Base-by-base conservation (phyloP, 2,329 filamentous ascomycete genomes). In the Boeremia exigua region DNA sequence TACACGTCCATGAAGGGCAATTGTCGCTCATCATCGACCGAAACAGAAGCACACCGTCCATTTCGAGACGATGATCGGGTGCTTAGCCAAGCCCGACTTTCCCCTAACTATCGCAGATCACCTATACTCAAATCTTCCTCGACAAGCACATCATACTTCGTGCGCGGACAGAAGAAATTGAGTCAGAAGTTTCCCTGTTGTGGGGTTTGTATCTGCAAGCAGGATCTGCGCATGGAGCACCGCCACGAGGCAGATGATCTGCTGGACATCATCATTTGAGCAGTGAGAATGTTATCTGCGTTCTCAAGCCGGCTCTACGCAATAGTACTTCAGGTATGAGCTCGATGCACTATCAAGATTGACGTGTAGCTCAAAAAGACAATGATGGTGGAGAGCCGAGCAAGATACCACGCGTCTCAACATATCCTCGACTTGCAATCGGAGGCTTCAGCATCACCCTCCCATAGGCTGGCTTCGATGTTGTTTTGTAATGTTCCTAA, bases 81-180 rank as follows among this genome's bases (percentile, higher is more conserved):
- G 39, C 8, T 12, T 33, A 30, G 53, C 53, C 53, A 56, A 51
- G 53, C 42, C 53, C 53, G 53, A 14, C 25, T 43, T 27, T 15
- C 19, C 47, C 53, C 47, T 56, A 48, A 30, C 12, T 39, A 44
- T 43, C 23, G 51, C 38, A 44, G 51, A 54, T 54, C 51, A 33
- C 12, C 25, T 38, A 40, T 36, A 34, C 17, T 6, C 17, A 29
- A 48, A 29, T 23, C 43, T 51, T 33, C 42, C 28, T 45, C 15
- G n/a, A 28, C 10, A 29, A 39, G 54, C 23, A 52, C 27, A 34
- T 42, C 30, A 11, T 34, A 33, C 28, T 32, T 48, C 43, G 43
- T 39, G 29, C 54, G 48, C 48, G 54, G 54, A 48, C 30, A 42
- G 33, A 46, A 25, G n/a, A 39, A 27, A 28, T 23, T 29, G 10